Evolutionary conservation across 345 rosid species (phyloP).

Genomic region (Salix dunnii): DNA sequence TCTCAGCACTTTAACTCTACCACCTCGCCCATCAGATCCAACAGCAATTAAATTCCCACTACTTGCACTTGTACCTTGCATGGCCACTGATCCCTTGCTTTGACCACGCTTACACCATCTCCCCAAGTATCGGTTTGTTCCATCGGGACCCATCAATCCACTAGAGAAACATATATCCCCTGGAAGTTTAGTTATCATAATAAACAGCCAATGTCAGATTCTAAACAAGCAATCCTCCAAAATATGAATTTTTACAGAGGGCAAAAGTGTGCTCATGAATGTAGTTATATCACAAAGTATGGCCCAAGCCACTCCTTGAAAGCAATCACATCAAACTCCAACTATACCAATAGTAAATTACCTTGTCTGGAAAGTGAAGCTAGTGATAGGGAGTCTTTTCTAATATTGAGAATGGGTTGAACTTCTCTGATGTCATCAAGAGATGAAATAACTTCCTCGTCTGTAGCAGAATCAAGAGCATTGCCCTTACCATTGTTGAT

Average conservation of each 20-base stretch:
- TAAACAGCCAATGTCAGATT: not conserved
- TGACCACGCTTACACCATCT: constrained; percentile 87
- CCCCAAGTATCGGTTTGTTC: constrained; percentile 58
- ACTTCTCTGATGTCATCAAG: constrained; percentile 16
- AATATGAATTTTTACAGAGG: not conserved
- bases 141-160: constrained; percentile 75
- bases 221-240: not conserved
- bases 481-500: constrained; percentile 14
- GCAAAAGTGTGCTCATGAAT: not conserved
- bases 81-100: constrained; percentile 23
- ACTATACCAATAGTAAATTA: constrained; percentile 22
- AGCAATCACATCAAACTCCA: not conserved
- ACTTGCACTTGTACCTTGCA: constrained; percentile 29
- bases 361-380: constrained; percentile 46
- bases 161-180: constrained; percentile 61
- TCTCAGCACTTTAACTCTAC: constrained; percentile 73
- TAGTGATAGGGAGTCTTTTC: constrained; percentile 35
- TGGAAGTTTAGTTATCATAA: constrained; percentile 20
- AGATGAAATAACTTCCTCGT: constrained; percentile 32
- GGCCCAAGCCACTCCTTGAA: not conserved
- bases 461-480: constrained; percentile 18
- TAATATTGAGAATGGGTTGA: constrained; percentile 49
- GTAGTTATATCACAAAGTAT: not conserved
- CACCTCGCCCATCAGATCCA: constrained; percentile 94
- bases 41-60: constrained; percentile 61